These are phyloP conservation scores for Megacollybia marginata DNA, from an alignment of 768 basidiomycete genomes.

Conservation along the genomic window DNA sequence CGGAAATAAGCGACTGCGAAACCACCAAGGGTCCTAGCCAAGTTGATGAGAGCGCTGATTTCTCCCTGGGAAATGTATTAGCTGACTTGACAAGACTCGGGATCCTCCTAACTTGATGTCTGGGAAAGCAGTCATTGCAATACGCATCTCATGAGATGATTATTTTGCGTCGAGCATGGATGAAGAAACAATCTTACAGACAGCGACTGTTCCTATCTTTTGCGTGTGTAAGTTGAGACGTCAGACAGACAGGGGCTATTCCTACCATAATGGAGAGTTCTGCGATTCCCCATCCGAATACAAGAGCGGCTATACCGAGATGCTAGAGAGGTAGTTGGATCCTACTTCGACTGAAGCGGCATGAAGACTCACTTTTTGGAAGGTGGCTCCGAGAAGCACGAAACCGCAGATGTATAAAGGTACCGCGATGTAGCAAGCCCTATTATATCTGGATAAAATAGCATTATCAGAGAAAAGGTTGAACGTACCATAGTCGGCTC, in stretches of 20 bases:
- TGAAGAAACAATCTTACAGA: constrained; percentile 21
- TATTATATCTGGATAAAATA: constrained; percentile 12
- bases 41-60: constrained; percentile 53
- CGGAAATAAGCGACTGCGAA: constrained; percentile 12
- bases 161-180: too few species aligned
- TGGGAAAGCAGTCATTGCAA: constrained; percentile 43
- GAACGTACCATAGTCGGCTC: constrained; percentile 47
- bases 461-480: not conserved
- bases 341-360: too few species aligned
- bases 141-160: constrained; percentile 26
- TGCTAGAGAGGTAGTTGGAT: constrained; percentile 13
- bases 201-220: constrained; percentile 24
- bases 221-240: too few species aligned
- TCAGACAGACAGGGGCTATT: constrained; percentile 28
- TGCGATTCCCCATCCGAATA: constrained; percentile 65
- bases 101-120: constrained; percentile 20
- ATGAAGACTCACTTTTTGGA: constrained; percentile 28
- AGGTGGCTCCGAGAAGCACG: constrained; percentile 44
- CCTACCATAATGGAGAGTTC: constrained; percentile 49
- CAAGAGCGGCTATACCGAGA: constrained; percentile 40
- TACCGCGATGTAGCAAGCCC: constrained; percentile 55
- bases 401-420: constrained; percentile 58
- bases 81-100: not conserved
- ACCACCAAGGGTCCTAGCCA: constrained; percentile 45
- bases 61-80: constrained; percentile 31